Base-by-base conservation (phyloP, 1,139 yeast species). In the Sugiyamaella pinicola region DNA sequence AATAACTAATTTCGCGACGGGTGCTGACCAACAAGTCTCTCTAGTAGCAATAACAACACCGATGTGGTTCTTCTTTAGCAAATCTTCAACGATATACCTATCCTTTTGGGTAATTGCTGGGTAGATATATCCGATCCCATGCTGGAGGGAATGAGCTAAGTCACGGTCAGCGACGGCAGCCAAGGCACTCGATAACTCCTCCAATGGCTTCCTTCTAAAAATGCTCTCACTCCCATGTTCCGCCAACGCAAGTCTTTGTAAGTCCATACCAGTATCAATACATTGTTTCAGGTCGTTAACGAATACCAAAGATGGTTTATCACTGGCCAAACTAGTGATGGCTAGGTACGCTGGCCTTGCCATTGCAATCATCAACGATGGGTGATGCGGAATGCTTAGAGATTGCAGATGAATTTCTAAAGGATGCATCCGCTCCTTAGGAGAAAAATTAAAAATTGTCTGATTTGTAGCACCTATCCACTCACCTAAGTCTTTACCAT, bases 391-490 rank as follows among this genome's bases (percentile, higher is more conserved):
- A 44, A 75, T 74, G 10, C 72, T 73, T 54, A 75, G 74, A 0
- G 82, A 70, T 58, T 82, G 84, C 40, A 89, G 65, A 59, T 79
- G 83, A 17, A 89, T 80, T 49, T 80, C 80, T 31, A 88, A 63
- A 2, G 85, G 82, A 42, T 72, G 67, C 21, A 76, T 73, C 53
- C 95, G 74, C 37, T 82, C 84, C 41, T 74, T 72, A 0, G 95
- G 84, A 19, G 83, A 77, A 66, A 86, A 90, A 62, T 89, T 91
- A 71, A 76, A 88, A 3, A 84, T 76, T 44, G 81, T 75, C 37
- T 72, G 75, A 52, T 74, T 75, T 31, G 80, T 74, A 29, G 87
- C 84, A 1, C 95, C 96, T 33, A 93, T 69, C 96, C 98, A 95
- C 55, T 85, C 88, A 1, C 88, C 95, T 58, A 91, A 69, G 59